A percentile compares a stretch with the other conserved stretches of the same genome.
phyloP scores from a whole-genome alignment of 1,284 basidiomycete genomes.

The Ustilago hordei region DNA sequence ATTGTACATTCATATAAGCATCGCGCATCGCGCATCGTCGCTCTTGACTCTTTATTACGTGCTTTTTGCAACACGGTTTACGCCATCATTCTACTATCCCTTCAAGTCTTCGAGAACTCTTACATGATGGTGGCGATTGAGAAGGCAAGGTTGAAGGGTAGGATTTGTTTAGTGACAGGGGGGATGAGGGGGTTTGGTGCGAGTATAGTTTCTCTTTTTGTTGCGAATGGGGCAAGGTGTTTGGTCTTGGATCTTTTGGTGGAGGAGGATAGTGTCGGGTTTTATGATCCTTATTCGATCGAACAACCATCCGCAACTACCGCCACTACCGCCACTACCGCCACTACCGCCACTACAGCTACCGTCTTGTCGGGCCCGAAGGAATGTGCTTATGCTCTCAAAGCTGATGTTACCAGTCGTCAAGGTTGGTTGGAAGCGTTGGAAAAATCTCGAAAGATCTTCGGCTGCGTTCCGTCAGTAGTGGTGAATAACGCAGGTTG shows the following conservation, averaged over 20 bases:
- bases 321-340: neutral
- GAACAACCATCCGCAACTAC: neutral
- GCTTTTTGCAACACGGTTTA: too few species aligned
- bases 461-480: slow-evolving; percentile 11
- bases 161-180: slow-evolving; percentile 29
- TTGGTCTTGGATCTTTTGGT: slow-evolving; percentile 30
- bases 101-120: neutral
- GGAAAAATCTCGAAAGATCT: neutral
- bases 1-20: too few species aligned
- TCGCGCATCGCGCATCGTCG: too few species aligned
- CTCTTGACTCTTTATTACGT: too few species aligned
- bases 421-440: slow-evolving; percentile 13
- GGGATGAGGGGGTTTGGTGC: slow-evolving; percentile 41
- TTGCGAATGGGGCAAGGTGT: slow-evolving; percentile 12
- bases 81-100: neutral
- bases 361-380: too few species aligned
- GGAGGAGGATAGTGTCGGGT: neutral
- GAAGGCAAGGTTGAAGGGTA: neutral
- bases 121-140: too few species aligned
- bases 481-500: slow-evolving; percentile 55
- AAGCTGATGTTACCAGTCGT: slow-evolving; percentile 27
- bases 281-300: slow-evolving; percentile 17
- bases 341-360: neutral
- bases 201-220: slow-evolving; percentile 28
- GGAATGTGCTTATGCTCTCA: slow-evolving; percentile 12